Conservation (phyloP, 2,329 filamentous ascomycete genomes). For the Hymenotorrendiella dingleyae region DNA sequence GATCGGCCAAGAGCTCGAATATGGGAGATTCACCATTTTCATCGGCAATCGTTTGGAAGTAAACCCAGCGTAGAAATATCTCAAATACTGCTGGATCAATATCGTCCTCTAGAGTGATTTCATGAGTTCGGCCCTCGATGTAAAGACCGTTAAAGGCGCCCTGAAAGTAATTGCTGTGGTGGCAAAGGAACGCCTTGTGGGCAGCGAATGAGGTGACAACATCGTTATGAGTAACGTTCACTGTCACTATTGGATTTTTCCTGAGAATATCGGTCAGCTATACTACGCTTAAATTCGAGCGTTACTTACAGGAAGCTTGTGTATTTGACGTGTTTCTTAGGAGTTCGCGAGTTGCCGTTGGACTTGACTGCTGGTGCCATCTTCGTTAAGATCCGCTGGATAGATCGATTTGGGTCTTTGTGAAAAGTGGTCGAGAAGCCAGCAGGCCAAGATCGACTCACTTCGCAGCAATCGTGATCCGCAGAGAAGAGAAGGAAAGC, state of each 20-base stretch:
- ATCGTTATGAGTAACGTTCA: neutral
- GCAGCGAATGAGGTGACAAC: neutral
- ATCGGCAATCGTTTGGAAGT: neutral
- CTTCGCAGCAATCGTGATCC: too few relatives aligned
- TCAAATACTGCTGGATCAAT: neutral
- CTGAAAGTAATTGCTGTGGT: slow-evolving; percentile 11
- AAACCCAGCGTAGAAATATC: neutral
- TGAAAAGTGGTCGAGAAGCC: too few relatives aligned
- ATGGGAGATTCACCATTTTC: neutral
- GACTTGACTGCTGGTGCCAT: neutral
- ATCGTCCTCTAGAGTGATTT: neutral
- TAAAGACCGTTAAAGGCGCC: slow-evolving; percentile 6
- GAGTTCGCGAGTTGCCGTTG: neutral
- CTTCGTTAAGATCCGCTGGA: neutral
- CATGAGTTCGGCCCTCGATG: neutral
- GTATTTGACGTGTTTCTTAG: neutral
- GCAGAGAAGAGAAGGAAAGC: too few relatives aligned
- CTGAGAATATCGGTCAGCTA: neutral
- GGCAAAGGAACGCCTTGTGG: slow-evolving; percentile 8
- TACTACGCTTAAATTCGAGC: neutral
- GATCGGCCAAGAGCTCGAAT: neutral
- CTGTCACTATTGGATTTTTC: neutral
- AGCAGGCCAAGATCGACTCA: too few relatives aligned
- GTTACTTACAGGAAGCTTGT: neutral
- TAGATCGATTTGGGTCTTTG: too few relatives aligned